These are phyloP conservation scores for Meripilus lineatus DNA, from an alignment of 1,284 basidiomycete genomes.

Conservation along the genomic window DNA sequence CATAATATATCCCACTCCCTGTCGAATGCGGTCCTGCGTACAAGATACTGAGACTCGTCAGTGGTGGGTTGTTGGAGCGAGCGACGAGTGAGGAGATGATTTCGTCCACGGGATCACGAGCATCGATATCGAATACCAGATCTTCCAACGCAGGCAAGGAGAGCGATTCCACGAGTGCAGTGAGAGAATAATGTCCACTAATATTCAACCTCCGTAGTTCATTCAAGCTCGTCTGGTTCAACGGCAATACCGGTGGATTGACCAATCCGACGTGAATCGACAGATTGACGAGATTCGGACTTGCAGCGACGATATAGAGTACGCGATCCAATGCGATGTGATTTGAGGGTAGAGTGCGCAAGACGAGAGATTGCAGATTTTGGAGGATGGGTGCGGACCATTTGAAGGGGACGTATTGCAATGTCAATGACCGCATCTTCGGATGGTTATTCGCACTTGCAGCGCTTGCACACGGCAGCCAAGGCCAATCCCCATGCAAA, in stretches of 20 bases:
- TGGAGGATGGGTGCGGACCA: constrained; percentile 66
- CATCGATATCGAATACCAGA: constrained; percentile 61
- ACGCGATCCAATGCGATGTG: constrained; percentile 63
- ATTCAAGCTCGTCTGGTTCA: constrained; percentile 44
- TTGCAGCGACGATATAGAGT: constrained; percentile 52
- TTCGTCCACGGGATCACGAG: constrained; percentile 65
- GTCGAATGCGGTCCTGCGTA: constrained; percentile 38
- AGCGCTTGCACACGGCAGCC: constrained; percentile 53
- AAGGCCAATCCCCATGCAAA: constrained; percentile 62
- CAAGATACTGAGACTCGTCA: constrained; percentile 53
- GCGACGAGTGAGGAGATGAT: constrained; percentile 51
- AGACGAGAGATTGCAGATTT: constrained; percentile 50
- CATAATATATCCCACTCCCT: constrained; percentile 38
- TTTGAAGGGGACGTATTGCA: constrained; percentile 69
- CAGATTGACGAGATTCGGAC: constrained; percentile 48
- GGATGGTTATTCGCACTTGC: constrained; percentile 36
- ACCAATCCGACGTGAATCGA: constrained; percentile 57
- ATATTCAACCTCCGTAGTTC: constrained; percentile 50
- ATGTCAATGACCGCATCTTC: constrained; percentile 47
- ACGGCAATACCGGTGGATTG: constrained; percentile 55
- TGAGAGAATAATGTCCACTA: constrained; percentile 62
- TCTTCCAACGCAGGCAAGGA: constrained; percentile 48
- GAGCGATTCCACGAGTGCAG: constrained; percentile 56
- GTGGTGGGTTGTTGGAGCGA: constrained; percentile 50
- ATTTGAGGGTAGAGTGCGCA: constrained; percentile 58